Base-by-base conservation (phyloP, 768 basidiomycete species). In the Kwoniella pini region DNA sequence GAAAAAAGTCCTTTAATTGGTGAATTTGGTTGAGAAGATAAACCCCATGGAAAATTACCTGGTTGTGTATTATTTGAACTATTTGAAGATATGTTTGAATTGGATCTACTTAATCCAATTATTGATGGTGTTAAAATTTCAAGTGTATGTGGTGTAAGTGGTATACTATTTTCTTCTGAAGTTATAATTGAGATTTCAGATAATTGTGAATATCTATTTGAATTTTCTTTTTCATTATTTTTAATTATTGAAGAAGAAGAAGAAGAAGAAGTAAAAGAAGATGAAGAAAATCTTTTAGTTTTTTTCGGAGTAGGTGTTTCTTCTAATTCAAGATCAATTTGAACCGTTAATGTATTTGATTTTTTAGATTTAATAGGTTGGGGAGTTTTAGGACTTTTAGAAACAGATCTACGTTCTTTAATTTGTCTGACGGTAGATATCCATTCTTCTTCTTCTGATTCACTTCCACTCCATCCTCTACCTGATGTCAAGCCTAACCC, bases 401-500 rank as follows among this genome's bases (percentile, higher is more conserved):
- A 21, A 12, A n/a, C 36, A 33, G 45, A 21, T 48, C 22, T 33
- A 21, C 49, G 27, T 26, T 49, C 19, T n/a, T 27, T 40, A 7
- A 59, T 51, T 21, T 44, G 17, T n/a, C 57, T 38, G 21, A 69
- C 52, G 3, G 60, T 59, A 1, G 42, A 6, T 11, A 56, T 57
- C 65, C 69, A 72, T 26, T 66, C 68, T 38, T 72, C 71, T 40
- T 72, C 71, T 44, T 72, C 71, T 2, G 66, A 68, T 40, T 72
- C 71, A 28, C 57, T 63, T 10, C 71, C 71, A 21, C 64, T 66
- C 71, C 71, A 72, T 0, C 70, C 70, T 19, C 33, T 46, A 0
- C 61, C 54, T 4, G 46, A 46, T 2, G 56, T 63, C 1, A 57
- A 42, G 6, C 54, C 52, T 13, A 55, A 4, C 2, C 66, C 66